Conservation (phyloP, 805 yeast genomes). For the Cyberlindnera nakhonratchasimensis region DNA sequence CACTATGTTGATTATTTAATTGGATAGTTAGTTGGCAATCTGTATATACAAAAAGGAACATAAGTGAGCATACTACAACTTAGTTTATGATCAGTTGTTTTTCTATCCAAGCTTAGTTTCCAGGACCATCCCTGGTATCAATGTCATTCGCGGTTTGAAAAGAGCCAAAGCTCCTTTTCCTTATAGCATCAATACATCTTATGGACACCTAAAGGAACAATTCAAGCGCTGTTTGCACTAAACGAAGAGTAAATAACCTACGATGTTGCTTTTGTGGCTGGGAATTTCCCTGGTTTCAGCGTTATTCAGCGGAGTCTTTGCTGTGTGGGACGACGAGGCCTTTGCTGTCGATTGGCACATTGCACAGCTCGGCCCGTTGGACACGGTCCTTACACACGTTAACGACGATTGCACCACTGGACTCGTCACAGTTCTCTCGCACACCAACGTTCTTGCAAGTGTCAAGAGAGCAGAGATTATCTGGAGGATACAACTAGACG, state of each 20-base stretch:
- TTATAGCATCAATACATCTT: too few relatives aligned
- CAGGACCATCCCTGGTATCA: too few relatives aligned
- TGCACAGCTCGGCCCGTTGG: conserved; percentile 41
- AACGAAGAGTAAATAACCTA: too few relatives aligned
- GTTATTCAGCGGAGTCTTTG: conserved; percentile 17
- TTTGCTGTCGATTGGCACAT: conserved; percentile 54
- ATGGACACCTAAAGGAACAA: too few relatives aligned
- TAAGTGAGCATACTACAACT: too few relatives aligned
- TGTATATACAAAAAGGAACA: not conserved
- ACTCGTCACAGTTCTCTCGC: conserved; percentile 28
- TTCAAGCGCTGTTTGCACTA: too few relatives aligned
- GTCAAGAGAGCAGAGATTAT: conserved; percentile 34
- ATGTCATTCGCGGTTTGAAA: too few relatives aligned
- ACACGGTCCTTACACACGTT: conserved; percentile 16
- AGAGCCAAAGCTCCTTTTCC: too few relatives aligned
- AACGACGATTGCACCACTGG: conserved; percentile 8
- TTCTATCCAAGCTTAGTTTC: too few relatives aligned
- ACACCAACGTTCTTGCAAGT: conserved; percentile 31
- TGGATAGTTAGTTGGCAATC: too few relatives aligned
- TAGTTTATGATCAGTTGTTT: too few relatives aligned
- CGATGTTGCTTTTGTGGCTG: conserved; percentile 3
- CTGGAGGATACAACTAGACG: conserved; percentile 32
- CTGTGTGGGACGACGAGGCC: conserved; percentile 49
- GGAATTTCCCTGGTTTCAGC: not conserved
- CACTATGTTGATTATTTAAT: too few relatives aligned